Percentiles rank a stretch among this genome's conserved stretches.
These are phyloP conservation scores for Colletotrichum kahawae DNA, from an alignment of 2,329 filamentous ascomycete genomes.

Conservation along the genomic window DNA sequence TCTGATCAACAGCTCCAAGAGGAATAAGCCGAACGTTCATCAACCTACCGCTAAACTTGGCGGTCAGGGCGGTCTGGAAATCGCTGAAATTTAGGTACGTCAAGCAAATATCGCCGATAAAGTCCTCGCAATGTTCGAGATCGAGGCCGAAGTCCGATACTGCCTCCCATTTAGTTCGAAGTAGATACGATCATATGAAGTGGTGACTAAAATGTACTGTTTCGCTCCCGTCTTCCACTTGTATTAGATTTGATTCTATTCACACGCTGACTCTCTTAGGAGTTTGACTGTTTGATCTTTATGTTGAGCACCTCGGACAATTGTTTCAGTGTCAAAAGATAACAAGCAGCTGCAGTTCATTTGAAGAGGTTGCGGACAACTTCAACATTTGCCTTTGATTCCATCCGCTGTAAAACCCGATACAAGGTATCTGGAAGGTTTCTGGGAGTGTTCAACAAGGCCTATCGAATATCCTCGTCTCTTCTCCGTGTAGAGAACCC, in stretches of 20 bases:
- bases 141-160: not conserved
- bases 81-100: not conserved
- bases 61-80: not conserved
- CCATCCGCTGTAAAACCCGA: not conserved
- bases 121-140: not conserved
- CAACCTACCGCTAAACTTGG: accelerated
- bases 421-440: not conserved
- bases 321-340: not conserved
- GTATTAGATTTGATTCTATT: not conserved
- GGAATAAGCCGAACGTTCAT: not conserved
- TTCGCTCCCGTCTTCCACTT: not conserved
- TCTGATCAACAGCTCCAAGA: not conserved
- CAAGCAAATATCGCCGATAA: not conserved
- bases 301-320: not conserved
- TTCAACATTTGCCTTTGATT: not conserved
- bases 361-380: not conserved
- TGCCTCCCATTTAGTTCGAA: not conserved
- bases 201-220: not conserved
- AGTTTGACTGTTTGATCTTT: not conserved
- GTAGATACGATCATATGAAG: not conserved
- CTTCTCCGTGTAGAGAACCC: not conserved
- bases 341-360: not conserved
- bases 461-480: not conserved
- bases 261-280: not conserved
- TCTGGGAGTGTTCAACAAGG: not conserved